Evolutionary conservation across 805 yeast genomes (phyloP), one percentile per base, ranked within the genome.

Genomic region (Lachancea meyersii): DNA sequence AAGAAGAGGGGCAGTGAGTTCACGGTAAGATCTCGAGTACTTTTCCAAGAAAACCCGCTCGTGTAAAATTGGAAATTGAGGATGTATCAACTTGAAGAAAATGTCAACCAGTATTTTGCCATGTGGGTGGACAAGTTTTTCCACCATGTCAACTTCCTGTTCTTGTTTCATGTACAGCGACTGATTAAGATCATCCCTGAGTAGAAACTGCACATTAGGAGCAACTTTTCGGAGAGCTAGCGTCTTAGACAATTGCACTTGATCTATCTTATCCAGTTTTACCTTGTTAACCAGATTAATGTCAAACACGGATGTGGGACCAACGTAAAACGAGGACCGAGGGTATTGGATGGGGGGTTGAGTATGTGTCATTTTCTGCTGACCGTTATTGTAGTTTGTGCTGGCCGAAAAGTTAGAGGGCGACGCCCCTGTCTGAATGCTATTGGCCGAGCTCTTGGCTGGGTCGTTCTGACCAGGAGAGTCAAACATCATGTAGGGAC

Each of bases 31-130:
- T 43, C 97, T 69, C 1, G 89, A 70, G 59, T 89, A 91, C 60
- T 91, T 91, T 54, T 91, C 97, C 48, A 91, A 58, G 53, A 91
- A 93, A 5, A 91, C 96, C 53, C 83, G 79, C 56, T 88, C 91
- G 63, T 93, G 97, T 40, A 91, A 64, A 9, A 91, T 81, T 0
- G 97, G 98, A 63, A 86, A 86, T 3, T 86, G 80, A 0, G 97
- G 97, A 56, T 91, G 97, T 26, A 89, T 80, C 14, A 85, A 76
- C 48, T 88, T 75, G 64, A 88, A 88, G 56, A 87, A 88, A 11
- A 87, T 71, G 50, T 86, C 87, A 28, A 86, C 78, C 41, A 86
- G 68, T 9, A 81, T 76, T 48, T 81, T 84, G 1, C 97, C 97
- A 62, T 87, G 88, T 0, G 98, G 97, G n/a, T 91, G 82, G 16